phyloP scores from a whole-genome alignment of 1,139 yeast species.

The Yamadazyma atmosphaerica region DNA sequence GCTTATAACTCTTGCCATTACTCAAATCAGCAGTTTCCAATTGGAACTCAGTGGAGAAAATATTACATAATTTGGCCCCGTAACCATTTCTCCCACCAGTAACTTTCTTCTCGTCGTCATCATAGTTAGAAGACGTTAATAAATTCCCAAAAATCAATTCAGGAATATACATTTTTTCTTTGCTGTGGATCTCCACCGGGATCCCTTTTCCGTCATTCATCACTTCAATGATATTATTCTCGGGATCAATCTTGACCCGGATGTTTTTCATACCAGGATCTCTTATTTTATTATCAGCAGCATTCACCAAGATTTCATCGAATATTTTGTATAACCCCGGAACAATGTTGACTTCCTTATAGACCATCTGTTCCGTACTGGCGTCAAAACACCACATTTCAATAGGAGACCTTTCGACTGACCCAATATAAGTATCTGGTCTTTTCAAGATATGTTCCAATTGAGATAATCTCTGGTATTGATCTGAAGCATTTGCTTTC shows the following conservation, averaged over 20 bases:
- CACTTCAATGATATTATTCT: constrained; percentile 72
- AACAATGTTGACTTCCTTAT: constrained; percentile 72
- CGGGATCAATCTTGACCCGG: constrained; percentile 77
- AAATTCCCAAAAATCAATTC: constrained; percentile 95
- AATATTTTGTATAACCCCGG: constrained; percentile 97
- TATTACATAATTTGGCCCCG: constrained; percentile 92
- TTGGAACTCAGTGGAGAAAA: constrained; percentile 83
- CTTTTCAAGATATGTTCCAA: constrained; percentile 94
- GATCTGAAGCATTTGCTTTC: constrained; percentile 55
- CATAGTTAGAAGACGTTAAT: constrained; percentile 93
- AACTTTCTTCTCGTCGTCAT: constrained; percentile 91
- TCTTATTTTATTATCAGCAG: constrained; percentile 97
- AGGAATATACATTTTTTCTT: constrained; percentile 92
- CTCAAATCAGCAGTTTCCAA: constrained; percentile 87
- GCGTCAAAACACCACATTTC: constrained; percentile 87
- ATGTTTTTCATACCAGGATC: constrained; percentile 88
- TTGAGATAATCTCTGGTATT: constrained; percentile 91
- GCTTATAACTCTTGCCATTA: constrained; percentile 64
- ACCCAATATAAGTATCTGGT: constrained; percentile 97
- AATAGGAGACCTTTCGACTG: constrained; percentile 78
- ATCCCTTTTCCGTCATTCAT: constrained; percentile 95
- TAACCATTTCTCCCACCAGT: constrained; percentile 99
- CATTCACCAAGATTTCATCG: constrained; percentile 96
- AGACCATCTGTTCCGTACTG: constrained; percentile 69
- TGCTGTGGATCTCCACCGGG: constrained; percentile 89